Conservation (phyloP, 441 rosid genomes). For the Euphorbia schlechtendalii region DNA sequence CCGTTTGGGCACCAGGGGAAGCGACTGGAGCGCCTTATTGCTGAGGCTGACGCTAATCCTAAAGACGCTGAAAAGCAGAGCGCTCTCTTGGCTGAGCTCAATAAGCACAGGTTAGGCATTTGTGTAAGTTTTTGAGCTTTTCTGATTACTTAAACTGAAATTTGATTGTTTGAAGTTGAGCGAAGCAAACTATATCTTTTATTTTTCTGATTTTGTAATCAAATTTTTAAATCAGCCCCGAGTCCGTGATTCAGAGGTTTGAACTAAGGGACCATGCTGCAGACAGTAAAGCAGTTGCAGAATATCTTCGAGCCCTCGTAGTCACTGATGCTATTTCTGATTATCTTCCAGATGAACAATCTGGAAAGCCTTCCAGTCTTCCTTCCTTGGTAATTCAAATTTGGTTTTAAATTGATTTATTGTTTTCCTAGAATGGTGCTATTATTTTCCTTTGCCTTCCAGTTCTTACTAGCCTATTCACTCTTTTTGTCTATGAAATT, state of each 20-base stretch:
- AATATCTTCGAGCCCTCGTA: constrained; percentile 81
- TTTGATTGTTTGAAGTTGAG: not conserved
- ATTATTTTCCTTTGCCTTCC: too few relatives aligned
- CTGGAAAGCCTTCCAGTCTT: constrained; percentile 74
- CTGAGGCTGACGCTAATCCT: constrained; percentile 85
- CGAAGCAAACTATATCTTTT: not conserved
- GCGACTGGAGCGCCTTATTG: constrained; percentile 57
- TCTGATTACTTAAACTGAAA: not conserved
- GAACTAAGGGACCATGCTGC: constrained; percentile 77
- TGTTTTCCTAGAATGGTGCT: too few relatives aligned
- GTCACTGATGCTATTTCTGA: constrained; percentile 70
- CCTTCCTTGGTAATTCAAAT: constrained; percentile 61
- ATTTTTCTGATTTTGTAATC: not conserved
- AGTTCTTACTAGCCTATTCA: not conserved
- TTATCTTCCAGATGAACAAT: constrained; percentile 83
- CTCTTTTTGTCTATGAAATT: not conserved
- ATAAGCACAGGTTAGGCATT: constrained; percentile 59
- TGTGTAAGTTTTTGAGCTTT: not conserved
- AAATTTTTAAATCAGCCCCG: constrained; percentile 46
- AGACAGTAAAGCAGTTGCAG: constrained; percentile 83
- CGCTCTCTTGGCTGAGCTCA: constrained; percentile 75
- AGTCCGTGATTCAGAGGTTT: constrained; percentile 73
- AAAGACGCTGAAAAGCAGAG: constrained; percentile 62
- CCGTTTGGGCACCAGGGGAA: constrained; percentile 73
- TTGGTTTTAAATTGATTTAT: not conserved